Evolutionary conservation across 192 early-diverging fungal genomes (phyloP), one percentile per base, ranked within the genome.

Genomic region (Coemansia sp.): DNA sequence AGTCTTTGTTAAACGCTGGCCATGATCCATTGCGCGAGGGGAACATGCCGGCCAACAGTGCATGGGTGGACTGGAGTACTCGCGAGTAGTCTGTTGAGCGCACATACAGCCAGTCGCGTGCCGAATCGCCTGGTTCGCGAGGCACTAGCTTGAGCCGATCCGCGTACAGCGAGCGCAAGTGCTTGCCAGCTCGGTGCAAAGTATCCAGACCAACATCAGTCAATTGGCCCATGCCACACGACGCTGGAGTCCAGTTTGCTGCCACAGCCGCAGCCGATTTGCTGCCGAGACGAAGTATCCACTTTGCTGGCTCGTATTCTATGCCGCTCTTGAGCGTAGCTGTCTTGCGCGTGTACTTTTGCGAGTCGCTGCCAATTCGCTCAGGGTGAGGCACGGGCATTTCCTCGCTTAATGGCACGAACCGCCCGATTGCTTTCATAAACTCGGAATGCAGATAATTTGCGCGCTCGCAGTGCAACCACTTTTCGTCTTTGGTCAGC

Each of bases 31-130:
- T 32, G 27, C 54, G 23, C 17, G 17, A 14, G 22, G 76, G 76
- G 64, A 77, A 85, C 52, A 90, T 64, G 0, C 88, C 86, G 11
- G 73, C 67, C 0, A 90, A 55, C 14, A 90, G 76, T 70, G 84
- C 83, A 52, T 86, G 84, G 2, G 88, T 76, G 8, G 80, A 84
- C 59, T 90, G 87, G 59, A 90, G 71, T 4, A 87, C 87, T 38
- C 88, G 79, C 23, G 85, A 70, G 67, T 88, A 90, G 56, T 85
- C 86, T 0, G 87, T 85, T 3, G 81, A 70, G 29, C 85, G 78
- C 58, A 86, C 63, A 60, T 86, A 87, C 48, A 88, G 59, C 62
- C 67, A 67, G 38, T 77, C 62, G 43, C 58, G 41, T 1, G 60
- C 38, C 3, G 67, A 47, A 0, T 22, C 9, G 5, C 38, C 49